Base-by-base conservation (phyloP, 1,284 basidiomycete genomes). In the Gymnopus androsaceus region DNA sequence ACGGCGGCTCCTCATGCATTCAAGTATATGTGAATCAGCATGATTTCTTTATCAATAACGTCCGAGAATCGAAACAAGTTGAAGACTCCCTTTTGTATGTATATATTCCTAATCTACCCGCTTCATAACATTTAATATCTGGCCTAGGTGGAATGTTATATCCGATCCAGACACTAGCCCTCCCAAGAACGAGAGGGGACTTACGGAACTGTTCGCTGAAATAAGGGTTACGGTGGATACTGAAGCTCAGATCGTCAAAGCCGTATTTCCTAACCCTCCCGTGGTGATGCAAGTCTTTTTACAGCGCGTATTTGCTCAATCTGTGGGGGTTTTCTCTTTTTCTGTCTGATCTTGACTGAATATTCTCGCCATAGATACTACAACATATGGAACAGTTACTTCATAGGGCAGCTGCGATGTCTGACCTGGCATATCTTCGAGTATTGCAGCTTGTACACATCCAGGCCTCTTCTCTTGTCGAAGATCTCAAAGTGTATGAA, bases 11-110 rank as follows among this genome's bases (percentile, higher is more conserved):
- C 36, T 95, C 94, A 4, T 99, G 96, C 68, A 92, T 99, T 4
- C 95, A 98, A 72, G 94, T 99, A 28, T 99, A 99, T 68, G 97
- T 99, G 60, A 99, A 99, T 66, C 97, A 99, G 72, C 97, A 99
- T 68, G 97, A 99, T 70, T 98, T 98, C 77, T 98, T 98, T 78
- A 97, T 98, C 69, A 96, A 97, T 67, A 85, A 90, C 54, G 83
- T 88, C 40, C 82, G 83, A 40, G 88, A 87, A 58, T 78, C 76
- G 37, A 80, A 78, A 61, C 74, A 79, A 42, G 75, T 75, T 53
- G 81, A 84, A 49, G 83, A 85, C 59, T 76, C 77, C 27, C 65
- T 81, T 28, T 67, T 95, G 90, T 93, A 66, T 74, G 58, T 47
- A 17, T 45, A 8, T 59, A 34, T 15, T n/a, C 5, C 33, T 15